Base-by-base conservation (phyloP, 2,329 filamentous ascomycete species). In the Phaeomoniella chlamydospora region DNA sequence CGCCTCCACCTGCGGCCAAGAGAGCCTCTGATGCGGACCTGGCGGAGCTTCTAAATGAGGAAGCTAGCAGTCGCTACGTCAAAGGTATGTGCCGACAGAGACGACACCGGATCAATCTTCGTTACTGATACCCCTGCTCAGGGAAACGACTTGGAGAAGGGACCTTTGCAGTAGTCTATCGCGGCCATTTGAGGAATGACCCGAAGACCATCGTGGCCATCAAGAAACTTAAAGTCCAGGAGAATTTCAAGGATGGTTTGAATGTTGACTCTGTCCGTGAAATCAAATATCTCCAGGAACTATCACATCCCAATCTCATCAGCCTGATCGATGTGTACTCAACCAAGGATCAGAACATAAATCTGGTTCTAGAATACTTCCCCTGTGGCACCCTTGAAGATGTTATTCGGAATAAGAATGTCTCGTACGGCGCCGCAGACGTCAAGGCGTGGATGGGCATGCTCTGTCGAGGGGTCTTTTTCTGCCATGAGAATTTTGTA, bases 371-470 rank as follows among this genome's bases (percentile, higher is more conserved):
- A 47, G 90, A 98, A 59, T 93, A 81, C 57, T 70, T 96, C 3
- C 87, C 88, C 0, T 74, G 84, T n/a, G 88, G 90, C 45, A 90
- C 98, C 59, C 71, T 98, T 17, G 85, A 96, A 59, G 85, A 87
- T 70, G 73, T 98, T 40, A 93, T 94, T 56, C 83, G 84, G 55
- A 87, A 96, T 58, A 76, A 72, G 18, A 72, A 78, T 37, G 78
- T 94, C 33, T 74, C 77, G 37, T 96, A 96, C 57, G 82, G 82
- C 42, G 74, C 76, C 9, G 81, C 83, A 13, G 90, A 98, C 57
- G 86, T 96, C 57, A 98, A 98, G 58, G 81, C 86, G 12, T 98
- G 90, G 90, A 93, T 94, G 79, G 83, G 82, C 43, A 96, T 96
- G 90, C 71, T 96, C n/a, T 74, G 73, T 17, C 77, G 88, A 30